Percentiles rank a stretch among this genome's conserved stretches.
Evolutionary conservation across 176 grass and related monocot genomes (phyloP).

Genomic region (Aegilops sharonensis): DNA sequence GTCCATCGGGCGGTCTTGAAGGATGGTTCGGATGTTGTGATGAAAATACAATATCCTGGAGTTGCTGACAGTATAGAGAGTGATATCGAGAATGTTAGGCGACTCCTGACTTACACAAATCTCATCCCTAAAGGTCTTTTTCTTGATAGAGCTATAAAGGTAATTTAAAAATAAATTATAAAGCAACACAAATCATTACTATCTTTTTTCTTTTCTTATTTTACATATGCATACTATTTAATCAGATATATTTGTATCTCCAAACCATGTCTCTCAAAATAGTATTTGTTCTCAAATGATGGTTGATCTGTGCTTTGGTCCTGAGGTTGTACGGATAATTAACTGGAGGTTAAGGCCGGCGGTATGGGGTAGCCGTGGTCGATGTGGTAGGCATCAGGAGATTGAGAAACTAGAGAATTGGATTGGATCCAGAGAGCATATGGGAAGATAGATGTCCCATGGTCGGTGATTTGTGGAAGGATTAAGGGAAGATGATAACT

Average conservation of each 20-base stretch:
- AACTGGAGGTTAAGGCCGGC: background rate
- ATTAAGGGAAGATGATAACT: background rate
- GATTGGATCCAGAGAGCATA: too few relatives aligned
- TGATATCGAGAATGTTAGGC: conserved; percentile 92
- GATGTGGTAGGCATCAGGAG: too few relatives aligned
- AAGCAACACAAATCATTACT: background rate
- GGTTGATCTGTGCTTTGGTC: background rate
- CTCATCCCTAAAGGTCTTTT: conserved; percentile 99
- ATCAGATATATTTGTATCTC: background rate
- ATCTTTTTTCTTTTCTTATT: background rate
- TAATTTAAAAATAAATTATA: conserved; percentile 33
- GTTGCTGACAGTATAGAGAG: conserved; percentile 97
- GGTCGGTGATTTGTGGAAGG: background rate
- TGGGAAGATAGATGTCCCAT: background rate
- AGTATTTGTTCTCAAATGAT: background rate
- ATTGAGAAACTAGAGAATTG: too few relatives aligned
- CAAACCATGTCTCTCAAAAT: conserved; percentile 15
- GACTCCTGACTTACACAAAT: conserved; percentile 84
- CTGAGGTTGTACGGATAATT: background rate
- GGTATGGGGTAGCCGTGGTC: background rate
- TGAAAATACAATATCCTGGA: conserved; percentile 99
- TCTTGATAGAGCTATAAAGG: conserved; percentile 96
- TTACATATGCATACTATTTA: background rate
- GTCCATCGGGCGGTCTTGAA: conserved; percentile 82
- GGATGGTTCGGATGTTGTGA: conserved; percentile 73